Base-by-base conservation (phyloP, 2,329 filamentous ascomycete species). In the Lasiodiplodia gonubiensis region DNA sequence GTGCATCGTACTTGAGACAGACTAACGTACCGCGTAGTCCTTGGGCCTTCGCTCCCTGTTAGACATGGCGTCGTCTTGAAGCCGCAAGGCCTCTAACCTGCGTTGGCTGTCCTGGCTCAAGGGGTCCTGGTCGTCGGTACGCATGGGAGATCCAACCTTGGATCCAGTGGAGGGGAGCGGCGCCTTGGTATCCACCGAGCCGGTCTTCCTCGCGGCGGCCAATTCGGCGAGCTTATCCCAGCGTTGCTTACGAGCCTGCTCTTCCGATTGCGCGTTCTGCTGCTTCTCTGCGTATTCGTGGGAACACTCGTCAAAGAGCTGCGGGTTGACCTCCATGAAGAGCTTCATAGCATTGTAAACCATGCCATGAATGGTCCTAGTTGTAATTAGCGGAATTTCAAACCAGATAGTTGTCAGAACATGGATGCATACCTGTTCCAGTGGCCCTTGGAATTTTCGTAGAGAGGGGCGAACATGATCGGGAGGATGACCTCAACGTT, bases 261-360 rank as follows among this genome's bases (percentile, higher is more conserved):
- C 91, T 67, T 94, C 89, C 69, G 92, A 88, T n/a, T 92, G 89
- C 3, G 94, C 93, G 70, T 88, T 95, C 80, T 97, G 97, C 80
- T 98, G 94, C 74, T 95, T 91, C 79, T 98, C 94, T 5, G 94
- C 96, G 80, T 99, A 99, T 71, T 98, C 94, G 76, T 97, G 94
- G 42, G 95, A 97, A 81, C 95, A 99, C 77, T 99, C 95, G 74
- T 99, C 95, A 74, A 99, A 99, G 25, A 99, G 87, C 79, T 97
- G 94, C 11, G 95, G 95, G 79, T 98, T 98, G 75, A 99, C 97
- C 79, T 99, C 95, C 95, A 99, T 99, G 80, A 99, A 99, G 46
- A 99, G 87, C 80, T 99, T 99, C 95, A 99, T 98, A 67, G 95
- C 95, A 75, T 98, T 99, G 80, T 98, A 98, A 12, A 99, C 95